phyloP scores from a whole-genome alignment of 306 rosid species.

The Cicer cuneatum region DNA sequence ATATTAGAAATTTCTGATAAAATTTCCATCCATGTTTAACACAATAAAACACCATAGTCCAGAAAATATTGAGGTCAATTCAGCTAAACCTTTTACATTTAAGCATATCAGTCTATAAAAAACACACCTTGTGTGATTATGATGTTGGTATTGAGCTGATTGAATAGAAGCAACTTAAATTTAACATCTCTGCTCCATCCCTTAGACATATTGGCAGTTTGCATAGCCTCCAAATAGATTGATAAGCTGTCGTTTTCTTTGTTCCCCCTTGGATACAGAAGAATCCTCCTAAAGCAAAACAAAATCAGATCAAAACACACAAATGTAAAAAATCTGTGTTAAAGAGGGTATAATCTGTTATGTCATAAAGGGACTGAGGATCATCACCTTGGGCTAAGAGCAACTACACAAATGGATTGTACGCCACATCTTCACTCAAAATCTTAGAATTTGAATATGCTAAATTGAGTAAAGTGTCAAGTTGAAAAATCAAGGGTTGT shows the following conservation, averaged over 20 bases:
- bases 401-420: too few relatives aligned
- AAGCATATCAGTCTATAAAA: not conserved
- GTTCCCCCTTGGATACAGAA: not conserved
- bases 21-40: not conserved
- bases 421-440: too few relatives aligned
- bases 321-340: not conserved
- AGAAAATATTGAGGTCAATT: too few relatives aligned
- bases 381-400: too few relatives aligned
- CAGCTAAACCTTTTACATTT: too few relatives aligned
- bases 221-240: not conserved
- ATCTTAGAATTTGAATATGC: too few relatives aligned
- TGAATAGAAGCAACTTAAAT: not conserved
- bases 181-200: conserved; percentile 13
- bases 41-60: not conserved
- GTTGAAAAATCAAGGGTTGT: too few relatives aligned
- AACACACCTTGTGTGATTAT: not conserved
- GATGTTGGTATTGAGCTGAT: not conserved
- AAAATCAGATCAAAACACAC: not conserved
- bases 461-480: too few relatives aligned
- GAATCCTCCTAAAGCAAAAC: not conserved
- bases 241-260: not conserved
- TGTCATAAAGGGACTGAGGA: too few relatives aligned
- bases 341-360: too few relatives aligned
- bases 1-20: not conserved
- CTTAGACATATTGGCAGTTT: not conserved